A percentile compares a stretch with the other conserved stretches of the same genome.
Evolutionary conservation across 2,329 filamentous ascomycete genomes (phyloP).

Genomic region (Paraphaeosphaeria sporulosa): DNA sequence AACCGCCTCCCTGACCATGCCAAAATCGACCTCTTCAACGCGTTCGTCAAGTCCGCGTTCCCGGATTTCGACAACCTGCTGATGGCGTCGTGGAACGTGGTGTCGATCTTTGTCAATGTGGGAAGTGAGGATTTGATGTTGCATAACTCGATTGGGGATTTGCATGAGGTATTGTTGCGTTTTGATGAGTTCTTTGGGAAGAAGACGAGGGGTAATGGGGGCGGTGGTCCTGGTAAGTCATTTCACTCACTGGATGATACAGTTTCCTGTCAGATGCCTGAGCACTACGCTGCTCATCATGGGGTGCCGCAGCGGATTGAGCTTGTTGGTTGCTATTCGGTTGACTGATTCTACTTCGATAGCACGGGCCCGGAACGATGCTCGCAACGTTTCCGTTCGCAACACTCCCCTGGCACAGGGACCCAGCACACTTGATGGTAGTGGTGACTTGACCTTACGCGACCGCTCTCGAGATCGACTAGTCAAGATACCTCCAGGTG

Average conservation of each 20-base stretch:
- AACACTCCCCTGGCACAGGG: not conserved
- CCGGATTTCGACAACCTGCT: slow-evolving; percentile 42
- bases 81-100: slow-evolving; percentile 42
- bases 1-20: slow-evolving; percentile 29
- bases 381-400: not conserved
- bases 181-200: slow-evolving; percentile 28
- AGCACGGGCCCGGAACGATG: not conserved
- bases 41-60: slow-evolving; percentile 33
- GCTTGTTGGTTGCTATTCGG: no score
- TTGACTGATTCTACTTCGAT: not conserved
- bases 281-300: not conserved
- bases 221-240: not conserved
- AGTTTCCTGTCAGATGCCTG: not conserved
- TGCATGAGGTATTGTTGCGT: slow-evolving; percentile 37
- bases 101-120: slow-evolving; percentile 35
- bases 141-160: slow-evolving; percentile 31
- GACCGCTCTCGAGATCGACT: not conserved
- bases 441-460: not conserved
- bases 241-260: not conserved
- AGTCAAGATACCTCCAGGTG: not conserved
- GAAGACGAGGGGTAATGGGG: not conserved
- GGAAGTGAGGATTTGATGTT: slow-evolving; percentile 38
- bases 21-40: slow-evolving; percentile 40
- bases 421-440: not conserved
- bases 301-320: not conserved